Percentiles rank a stretch among this genome's conserved stretches.
Evolutionary conservation across 345 rosid genomes (phyloP).

Genomic region (Reutealis trisperma): DNA sequence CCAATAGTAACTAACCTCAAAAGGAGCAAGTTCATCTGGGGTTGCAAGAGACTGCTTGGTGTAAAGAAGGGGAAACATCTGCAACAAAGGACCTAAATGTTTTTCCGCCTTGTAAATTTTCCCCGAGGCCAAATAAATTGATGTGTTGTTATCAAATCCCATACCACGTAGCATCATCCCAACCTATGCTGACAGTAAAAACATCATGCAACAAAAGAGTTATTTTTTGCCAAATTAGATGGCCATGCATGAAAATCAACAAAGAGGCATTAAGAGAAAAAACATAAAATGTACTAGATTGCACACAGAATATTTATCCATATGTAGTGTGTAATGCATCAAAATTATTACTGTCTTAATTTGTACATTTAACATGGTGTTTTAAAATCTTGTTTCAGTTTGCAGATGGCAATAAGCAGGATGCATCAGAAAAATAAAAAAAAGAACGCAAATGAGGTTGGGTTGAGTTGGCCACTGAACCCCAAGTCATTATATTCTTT

Average conservation of each 20-base stretch:
- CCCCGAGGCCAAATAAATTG: slow-evolving; percentile 88
- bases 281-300: not conserved
- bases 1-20: slow-evolving; percentile 48
- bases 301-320: not conserved
- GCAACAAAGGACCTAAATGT: slow-evolving; percentile 63
- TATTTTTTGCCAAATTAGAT: slow-evolving; percentile 22
- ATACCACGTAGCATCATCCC: slow-evolving; percentile 96
- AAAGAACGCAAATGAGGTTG: not conserved
- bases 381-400: not conserved
- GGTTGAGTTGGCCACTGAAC: not conserved
- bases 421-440: not conserved
- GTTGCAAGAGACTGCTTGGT: slow-evolving; percentile 89
- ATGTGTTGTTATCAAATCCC: slow-evolving; percentile 88
- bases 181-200: slow-evolving; percentile 75
- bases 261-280: not conserved
- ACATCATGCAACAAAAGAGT: slow-evolving; percentile 27
- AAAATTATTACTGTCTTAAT: not conserved
- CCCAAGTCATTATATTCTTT: not conserved
- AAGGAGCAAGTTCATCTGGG: slow-evolving; percentile 80
- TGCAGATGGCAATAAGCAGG: not conserved
- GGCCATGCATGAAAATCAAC: not conserved
- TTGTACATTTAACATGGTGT: not conserved
- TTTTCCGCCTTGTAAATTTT: slow-evolving; percentile 64
- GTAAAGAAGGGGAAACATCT: slow-evolving; percentile 88
- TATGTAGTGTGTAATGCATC: not conserved